Conservation (phyloP, 371 early-diverging fungal genomes). For the Apophysomyces variabilis region DNA sequence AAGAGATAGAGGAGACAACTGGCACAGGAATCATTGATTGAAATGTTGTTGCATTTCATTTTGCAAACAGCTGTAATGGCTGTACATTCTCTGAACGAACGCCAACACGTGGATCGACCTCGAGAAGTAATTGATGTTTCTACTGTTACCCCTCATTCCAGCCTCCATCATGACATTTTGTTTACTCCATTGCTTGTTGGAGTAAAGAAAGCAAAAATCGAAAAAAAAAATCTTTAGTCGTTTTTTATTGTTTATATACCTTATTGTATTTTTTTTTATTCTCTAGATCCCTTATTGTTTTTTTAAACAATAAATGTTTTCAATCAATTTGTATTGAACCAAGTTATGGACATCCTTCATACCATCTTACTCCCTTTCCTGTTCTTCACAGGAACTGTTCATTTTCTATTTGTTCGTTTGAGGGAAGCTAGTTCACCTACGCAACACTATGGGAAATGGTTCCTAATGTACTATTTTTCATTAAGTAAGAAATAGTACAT, state of each 20-base stretch:
- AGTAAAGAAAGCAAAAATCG: slow-evolving; percentile 10
- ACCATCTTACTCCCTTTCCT: neutral
- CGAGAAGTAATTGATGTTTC: slow-evolving; percentile 17
- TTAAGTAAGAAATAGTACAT: too few species aligned
- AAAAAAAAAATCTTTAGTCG: slow-evolving; percentile 1
- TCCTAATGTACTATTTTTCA: too few species aligned
- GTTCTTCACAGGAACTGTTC: neutral
- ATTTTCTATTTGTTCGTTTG: neutral
- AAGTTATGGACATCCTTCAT: slow-evolving; percentile 2
- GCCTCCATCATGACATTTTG: slow-evolving; percentile 14
- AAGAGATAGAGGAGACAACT: neutral
- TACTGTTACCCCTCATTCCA: slow-evolving; percentile 9
- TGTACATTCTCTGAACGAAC: slow-evolving; percentile 11
- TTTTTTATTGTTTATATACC: neutral
- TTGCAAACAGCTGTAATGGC: slow-evolving; percentile 14
- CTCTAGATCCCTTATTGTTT: slow-evolving; percentile 62
- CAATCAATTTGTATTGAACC: slow-evolving; percentile 55
- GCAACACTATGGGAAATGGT: too few species aligned
- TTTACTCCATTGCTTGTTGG: slow-evolving; percentile 17
- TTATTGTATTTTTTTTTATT: slow-evolving; percentile 25
- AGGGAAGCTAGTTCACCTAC: too few species aligned
- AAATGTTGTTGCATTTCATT: slow-evolving; percentile 12
- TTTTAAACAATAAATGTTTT: too few species aligned
- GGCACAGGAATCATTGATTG: slow-evolving; percentile 12
- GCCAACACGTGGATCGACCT: slow-evolving; percentile 15